Percentiles rank a stretch among this genome's conserved stretches.
phyloP scores from a whole-genome alignment of 192 early-diverging fungal species.

The Coemansia sp. region DNA sequence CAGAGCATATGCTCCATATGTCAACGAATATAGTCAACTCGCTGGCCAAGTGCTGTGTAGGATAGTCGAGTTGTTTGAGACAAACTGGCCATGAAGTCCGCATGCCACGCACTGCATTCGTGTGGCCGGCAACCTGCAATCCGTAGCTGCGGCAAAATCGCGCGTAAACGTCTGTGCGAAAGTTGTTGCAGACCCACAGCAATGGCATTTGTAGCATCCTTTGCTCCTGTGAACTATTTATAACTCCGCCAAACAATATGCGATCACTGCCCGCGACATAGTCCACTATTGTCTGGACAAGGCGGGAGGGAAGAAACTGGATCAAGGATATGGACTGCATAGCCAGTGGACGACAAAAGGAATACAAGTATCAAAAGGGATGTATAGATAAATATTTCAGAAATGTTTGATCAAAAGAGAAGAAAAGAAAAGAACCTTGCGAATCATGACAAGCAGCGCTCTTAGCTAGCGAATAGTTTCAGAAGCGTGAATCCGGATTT shows the following conservation, averaged over 20 bases:
- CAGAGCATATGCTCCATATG: background rate
- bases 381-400: background rate
- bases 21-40: background rate
- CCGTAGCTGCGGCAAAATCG: background rate
- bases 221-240: background rate
- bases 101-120: background rate
- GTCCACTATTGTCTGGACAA: background rate
- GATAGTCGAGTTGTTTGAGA: background rate
- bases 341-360: background rate
- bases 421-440: background rate
- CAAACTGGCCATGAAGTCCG: background rate
- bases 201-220: background rate
- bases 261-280: background rate
- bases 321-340: background rate
- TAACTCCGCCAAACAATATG: background rate
- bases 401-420: background rate
- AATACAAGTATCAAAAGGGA: background rate
- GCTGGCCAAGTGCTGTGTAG: background rate
- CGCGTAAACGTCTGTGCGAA: background rate
- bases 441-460: background rate
- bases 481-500: background rate
- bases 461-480: background rate
- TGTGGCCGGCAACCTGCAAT: background rate
- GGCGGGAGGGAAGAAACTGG: background rate
- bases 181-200: slow-evolving; percentile 1